Conservation (phyloP, 31 red algal species). For the Porphyra umbilicalis region DNA sequence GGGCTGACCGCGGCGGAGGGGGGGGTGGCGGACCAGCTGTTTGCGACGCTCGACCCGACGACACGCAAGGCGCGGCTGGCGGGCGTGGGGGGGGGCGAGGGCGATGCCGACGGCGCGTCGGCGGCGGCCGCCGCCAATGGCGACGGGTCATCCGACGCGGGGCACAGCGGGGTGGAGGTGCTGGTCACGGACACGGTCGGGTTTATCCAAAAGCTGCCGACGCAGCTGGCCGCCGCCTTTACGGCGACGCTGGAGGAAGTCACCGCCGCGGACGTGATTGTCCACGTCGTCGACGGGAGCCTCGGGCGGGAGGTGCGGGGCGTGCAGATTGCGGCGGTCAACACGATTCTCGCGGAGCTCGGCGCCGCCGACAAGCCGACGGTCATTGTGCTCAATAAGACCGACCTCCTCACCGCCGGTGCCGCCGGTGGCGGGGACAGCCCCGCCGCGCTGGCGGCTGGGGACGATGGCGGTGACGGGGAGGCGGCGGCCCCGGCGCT, state of each 20-base stretch:
- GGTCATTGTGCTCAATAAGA: constrained; percentile 82
- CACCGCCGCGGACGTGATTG: constrained; percentile 81
- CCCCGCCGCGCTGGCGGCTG: neutral
- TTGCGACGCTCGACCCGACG: constrained; percentile 94
- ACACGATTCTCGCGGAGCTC: constrained; percentile 62
- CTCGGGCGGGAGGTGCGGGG: constrained; percentile 27
- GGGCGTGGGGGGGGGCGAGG: constrained; percentile 49
- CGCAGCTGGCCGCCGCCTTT: constrained; percentile 89
- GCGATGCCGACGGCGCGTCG: neutral
- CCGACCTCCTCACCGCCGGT: constrained; percentile 21
- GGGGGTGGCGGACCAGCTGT: constrained; percentile 77
- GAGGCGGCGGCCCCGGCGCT: neutral
- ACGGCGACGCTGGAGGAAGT: constrained; percentile 93
- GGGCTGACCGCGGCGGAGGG: constrained; percentile 66
- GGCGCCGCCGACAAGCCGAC: constrained; percentile 71
- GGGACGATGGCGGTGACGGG: neutral
- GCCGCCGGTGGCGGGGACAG: neutral
- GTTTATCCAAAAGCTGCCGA: constrained; percentile 96
- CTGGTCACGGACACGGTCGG: constrained; percentile 94
- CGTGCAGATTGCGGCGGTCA: constrained; percentile 67
- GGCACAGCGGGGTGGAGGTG: constrained; percentile 19
- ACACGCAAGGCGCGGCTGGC: constrained; percentile 61
- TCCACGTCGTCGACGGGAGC: constrained; percentile 87
- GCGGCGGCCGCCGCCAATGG: neutral
- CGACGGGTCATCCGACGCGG: neutral